Base-by-base conservation (phyloP, 352 stramenopile genomes). In the Pythium sp. region DNA sequence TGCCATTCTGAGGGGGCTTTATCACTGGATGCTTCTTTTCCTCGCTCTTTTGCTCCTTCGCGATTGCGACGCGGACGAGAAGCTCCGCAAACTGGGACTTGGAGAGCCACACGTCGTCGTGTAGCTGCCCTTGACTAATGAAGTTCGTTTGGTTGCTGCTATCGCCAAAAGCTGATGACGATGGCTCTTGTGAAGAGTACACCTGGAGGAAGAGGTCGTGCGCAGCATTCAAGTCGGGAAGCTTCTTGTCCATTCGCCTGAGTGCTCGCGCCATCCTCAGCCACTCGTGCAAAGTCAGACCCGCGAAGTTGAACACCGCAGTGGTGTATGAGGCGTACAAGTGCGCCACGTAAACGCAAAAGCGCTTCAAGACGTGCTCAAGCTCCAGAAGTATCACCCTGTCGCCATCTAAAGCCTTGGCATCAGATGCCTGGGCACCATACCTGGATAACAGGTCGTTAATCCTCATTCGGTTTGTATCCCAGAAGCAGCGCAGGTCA, bases 271-370 rank as follows among this genome's bases (percentile, higher is more conserved):
- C 56, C 75, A 90, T 76, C 2, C 54, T 41, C 24, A 73, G 53
- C 82, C 58, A 89, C 65, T 68, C 76, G 36, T n/a, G 55, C 22
- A 28, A 59, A 0, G 57, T 54, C 32, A 80, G 7, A 1, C 69
- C 74, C 28, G 57, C 32, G 6, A 49, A 69, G 22, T 74, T 82
- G 46, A 73, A 84, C 6, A 62, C 66, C 24, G 62, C 64, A 28
- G 69, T 69, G 1, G 72, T 75, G 72, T 76, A 80, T 5, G 71
- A 70, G 4, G 84, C 58, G 46, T 82, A 91, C 5, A 91, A 58
- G 22, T 89, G 77, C 0, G 71, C 68, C 0, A 86, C 46, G 57
- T 83, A 70, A 47, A 80, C 28, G 8, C 77, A 63, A 55, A 86
- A 88, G 22, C 78, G 69, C 26, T 72, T 54, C 11, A 91, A 46